A percentile compares a stretch with the other conserved stretches of the same genome.
phyloP scores from a whole-genome alignment of 164 flowering plant species.

The Vitis rotundifolia region DNA sequence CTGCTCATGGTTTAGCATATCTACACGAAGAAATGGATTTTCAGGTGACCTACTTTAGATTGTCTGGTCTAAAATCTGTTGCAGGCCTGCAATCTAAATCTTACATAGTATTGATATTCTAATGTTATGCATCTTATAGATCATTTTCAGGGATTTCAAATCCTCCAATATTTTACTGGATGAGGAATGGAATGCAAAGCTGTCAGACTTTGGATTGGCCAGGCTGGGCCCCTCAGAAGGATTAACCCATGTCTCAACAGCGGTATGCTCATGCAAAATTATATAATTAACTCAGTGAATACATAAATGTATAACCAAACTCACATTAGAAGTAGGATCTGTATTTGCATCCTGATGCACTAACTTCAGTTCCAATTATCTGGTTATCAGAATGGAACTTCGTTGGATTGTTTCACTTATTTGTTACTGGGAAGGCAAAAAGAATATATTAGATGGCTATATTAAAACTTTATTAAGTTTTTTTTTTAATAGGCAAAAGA shows the following conservation, averaged over 20 bases:
- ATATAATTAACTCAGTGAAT: not conserved
- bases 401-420: not conserved
- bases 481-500: no score
- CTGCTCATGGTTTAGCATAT: conserved; percentile 88
- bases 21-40: conserved; percentile 93
- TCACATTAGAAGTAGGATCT: no score
- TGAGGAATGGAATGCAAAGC: conserved; percentile 77
- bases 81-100: not conserved
- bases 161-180: conserved; percentile 77
- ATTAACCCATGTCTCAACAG: conserved; percentile 68
- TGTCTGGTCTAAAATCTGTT: not conserved
- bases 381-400: not conserved
- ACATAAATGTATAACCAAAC: no score
- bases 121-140: conserved; percentile 30
- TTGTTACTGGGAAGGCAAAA: not conserved
- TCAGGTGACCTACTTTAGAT: conserved; percentile 49
- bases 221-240: conserved; percentile 76
- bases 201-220: conserved; percentile 83
- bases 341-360: no score
- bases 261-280: conserved; percentile 41
- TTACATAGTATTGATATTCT: not conserved
- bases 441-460: not conserved
- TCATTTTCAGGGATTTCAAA: conserved; percentile 79
- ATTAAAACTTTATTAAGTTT: no score
- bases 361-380: not conserved